Base-by-base conservation (phyloP, 2,329 filamentous ascomycete species). In the Penicillium crustosum region DNA sequence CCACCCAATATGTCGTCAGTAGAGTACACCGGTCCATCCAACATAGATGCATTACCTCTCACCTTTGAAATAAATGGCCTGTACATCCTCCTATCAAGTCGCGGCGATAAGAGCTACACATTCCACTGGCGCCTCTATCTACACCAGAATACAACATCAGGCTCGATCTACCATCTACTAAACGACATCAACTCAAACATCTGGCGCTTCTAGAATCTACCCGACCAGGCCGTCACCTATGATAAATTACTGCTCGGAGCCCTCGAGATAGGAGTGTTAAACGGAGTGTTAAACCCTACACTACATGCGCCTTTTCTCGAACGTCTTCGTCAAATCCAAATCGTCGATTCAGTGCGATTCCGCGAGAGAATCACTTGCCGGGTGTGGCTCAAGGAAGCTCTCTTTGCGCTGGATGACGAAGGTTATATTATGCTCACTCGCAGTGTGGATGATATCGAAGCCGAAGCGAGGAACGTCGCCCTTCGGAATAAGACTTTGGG, bases 41-140 rank as follows among this genome's bases (percentile, higher is more conserved):
- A 15, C 10, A 19, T 8, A 25, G 27, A 25, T 3, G 1, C 3
- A 23, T 2, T 12, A 27, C 7, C 19, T 2, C 15, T 45, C 15
- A 36, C 2, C 17, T 52, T 36, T n/a, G 31, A 45, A 17, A 0
- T 4, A 21, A 45, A 45, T 17, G 17, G 39, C 12, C 29, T 45
- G 10, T 42, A 49, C 6, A 35, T 49, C 6, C 25, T 50, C 13
- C 2, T 48, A 8, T 41, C 31, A 4, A 19, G 48, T 19, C 33
- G 51, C n/a, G 51, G 51, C 6, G 21, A 55, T 1, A 42, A 55
- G 1, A 21, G 33, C 27, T 50, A 19, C 29, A 49, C 44, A 25
- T 55, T 42, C 15, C 44, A 50, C 19, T 50, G 36, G 53, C 10
- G 13, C 23, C 17, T 55, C 27, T 55, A 49, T 8, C 35, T 49